Conservation (phyloP, 306 rosid species). For the Lathyrus oleraceus region DNA sequence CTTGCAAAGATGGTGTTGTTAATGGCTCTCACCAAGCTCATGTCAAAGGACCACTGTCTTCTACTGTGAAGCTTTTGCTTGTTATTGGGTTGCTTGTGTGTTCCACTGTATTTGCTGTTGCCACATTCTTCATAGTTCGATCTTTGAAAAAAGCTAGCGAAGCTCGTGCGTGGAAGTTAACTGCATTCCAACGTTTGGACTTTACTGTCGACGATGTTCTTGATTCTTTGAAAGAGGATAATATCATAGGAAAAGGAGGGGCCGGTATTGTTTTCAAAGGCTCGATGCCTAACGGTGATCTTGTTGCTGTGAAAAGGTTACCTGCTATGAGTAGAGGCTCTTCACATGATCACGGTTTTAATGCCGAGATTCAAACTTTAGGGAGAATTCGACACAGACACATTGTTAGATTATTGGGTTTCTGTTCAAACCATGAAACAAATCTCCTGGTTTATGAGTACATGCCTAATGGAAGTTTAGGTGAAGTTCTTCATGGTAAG, state of each 20-base stretch:
- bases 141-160: constrained; percentile 76
- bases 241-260: constrained; percentile 85
- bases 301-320: constrained; percentile 66
- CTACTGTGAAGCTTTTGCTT: constrained; percentile 69
- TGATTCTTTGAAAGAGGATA: constrained; percentile 74
- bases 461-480: constrained; percentile 67
- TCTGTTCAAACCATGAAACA: constrained; percentile 81
- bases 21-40: constrained; percentile 62
- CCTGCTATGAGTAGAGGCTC: constrained; percentile 91
- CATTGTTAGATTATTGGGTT: constrained; percentile 81
- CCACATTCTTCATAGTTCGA: constrained; percentile 72
- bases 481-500: constrained; percentile 77
- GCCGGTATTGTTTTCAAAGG: constrained; percentile 86
- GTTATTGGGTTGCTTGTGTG: constrained; percentile 74
- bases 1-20: constrained; percentile 71
- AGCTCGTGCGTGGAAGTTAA: constrained; percentile 74
- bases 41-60: constrained; percentile 64
- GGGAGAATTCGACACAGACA: constrained; percentile 79
- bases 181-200: constrained; percentile 74
- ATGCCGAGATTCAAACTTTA: constrained; percentile 76
- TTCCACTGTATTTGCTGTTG: constrained; percentile 72
- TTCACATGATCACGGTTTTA: constrained; percentile 88
- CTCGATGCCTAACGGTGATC: constrained; percentile 61
- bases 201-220: constrained; percentile 75
- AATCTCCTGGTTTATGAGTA: constrained; percentile 75